Base-by-base conservation (phyloP, 1,284 basidiomycete genomes). In the Tylopilus sp. region DNA sequence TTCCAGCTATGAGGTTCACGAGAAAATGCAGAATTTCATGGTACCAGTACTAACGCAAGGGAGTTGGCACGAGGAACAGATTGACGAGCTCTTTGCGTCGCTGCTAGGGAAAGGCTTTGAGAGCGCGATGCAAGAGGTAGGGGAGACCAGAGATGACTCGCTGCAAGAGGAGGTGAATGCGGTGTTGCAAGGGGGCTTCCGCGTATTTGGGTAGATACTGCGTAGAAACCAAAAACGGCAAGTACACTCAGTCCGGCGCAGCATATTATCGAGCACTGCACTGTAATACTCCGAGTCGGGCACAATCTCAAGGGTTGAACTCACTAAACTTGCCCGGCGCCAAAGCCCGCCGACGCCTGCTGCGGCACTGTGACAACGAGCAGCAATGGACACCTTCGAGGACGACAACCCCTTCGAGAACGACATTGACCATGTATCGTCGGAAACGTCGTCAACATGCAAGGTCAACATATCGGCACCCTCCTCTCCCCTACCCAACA, bases 1-100 rank as follows among this genome's bases (percentile, higher is more conserved):
- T 40, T 54, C 57, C 62, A 89, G 91, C 54, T 95, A 92, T 66
- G 88, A 94, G 54, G 84, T 91, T 2, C 94, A 96, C 64, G 91
- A 95, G 62, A 96, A 95, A 71, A 72, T 94, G 36, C 88, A 91
- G 64, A 92, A 93, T 66, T 95, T 95, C 64, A 94, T 94, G 85
- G 89, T 93, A 1, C 93, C 94, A 10, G 82, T 94, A 5, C 80
- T 83, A 7, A 73, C 80, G 2, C 63, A 71, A 39, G 77, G 77
- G 21, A 70, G 72, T 49, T 97, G 94, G 94, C 89, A 93, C 56
- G 91, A 95, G 56, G 90, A 91, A 62, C 93, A 96, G 72, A 81
- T 92, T 52, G 93, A 96, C 64, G 93, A 96, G 65, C 69, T 96
- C 45, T 96, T 97, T 67, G 77, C 82, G 33, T 91, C 87, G 24